Conservation (phyloP, 2,329 filamentous ascomycete species). For the Fusarium sp. region DNA sequence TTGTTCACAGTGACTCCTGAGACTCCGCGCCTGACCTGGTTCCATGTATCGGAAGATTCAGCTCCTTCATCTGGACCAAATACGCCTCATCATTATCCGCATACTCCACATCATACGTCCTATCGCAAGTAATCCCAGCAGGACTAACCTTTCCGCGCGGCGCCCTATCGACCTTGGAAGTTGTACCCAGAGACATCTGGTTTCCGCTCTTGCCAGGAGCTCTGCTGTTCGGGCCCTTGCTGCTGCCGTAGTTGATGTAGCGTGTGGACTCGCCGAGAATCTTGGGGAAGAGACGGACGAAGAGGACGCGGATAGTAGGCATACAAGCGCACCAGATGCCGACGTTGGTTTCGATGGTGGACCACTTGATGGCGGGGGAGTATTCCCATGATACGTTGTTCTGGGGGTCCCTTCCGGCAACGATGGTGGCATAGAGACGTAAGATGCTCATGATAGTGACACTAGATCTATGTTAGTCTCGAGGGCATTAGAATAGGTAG, state of each 20-base stretch:
- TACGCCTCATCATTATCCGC: neutral
- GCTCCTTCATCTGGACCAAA: neutral
- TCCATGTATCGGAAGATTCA: neutral
- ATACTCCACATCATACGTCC: neutral
- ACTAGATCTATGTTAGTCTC: neutral
- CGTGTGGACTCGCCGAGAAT: neutral
- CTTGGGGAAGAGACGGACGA: neutral
- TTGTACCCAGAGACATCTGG: no score
- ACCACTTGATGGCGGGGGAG: neutral
- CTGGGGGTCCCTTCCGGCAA: neutral
- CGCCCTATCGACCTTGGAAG: neutral
- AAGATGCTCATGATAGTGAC: neutral
- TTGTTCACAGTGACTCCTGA: neutral
- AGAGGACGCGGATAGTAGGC: neutral
- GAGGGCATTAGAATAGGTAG: rapidly evolving
- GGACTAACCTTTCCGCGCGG: no score
- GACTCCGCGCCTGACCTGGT: neutral
- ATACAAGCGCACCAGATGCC: constrained; percentile 1
- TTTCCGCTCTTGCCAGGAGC: no score
- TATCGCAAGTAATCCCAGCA: neutral
- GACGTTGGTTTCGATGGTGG: neutral
- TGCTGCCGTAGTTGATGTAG: neutral
- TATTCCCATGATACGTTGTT: neutral
- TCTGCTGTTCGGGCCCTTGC: neutral
- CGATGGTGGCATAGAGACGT: neutral